Percentiles rank a stretch among this genome's conserved stretches.
phyloP scores from a whole-genome alignment of 805 yeast species.

The Tetrapisispora namnaoensis region DNA sequence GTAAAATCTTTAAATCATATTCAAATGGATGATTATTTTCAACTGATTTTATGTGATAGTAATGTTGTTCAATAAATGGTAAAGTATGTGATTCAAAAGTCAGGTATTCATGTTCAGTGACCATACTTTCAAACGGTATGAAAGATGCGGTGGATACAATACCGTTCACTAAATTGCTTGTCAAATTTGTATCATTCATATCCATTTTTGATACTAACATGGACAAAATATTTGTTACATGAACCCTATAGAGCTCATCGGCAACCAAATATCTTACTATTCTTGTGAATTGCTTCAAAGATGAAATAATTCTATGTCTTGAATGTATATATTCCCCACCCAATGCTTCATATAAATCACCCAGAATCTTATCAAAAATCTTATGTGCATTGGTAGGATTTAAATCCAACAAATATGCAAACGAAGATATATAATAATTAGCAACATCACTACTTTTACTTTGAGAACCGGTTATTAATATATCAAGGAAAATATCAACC shows the following conservation, averaged over 20 bases:
- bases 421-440: conserved; percentile 44
- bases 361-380: conserved; percentile 42
- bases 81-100: conserved; percentile 30
- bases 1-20: conserved; percentile 37
- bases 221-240: conserved; percentile 60
- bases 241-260: conserved; percentile 58
- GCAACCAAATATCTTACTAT: conserved; percentile 56
- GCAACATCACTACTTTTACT: conserved; percentile 51
- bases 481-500: conserved; percentile 36
- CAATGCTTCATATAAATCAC: conserved; percentile 70
- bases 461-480: conserved; percentile 59
- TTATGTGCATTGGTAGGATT: conserved; percentile 36
- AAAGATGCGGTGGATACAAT: conserved; percentile 60
- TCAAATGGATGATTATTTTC: conserved; percentile 24
- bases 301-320: conserved; percentile 68
- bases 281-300: conserved; percentile 54
- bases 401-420: conserved; percentile 53
- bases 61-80: conserved; percentile 55
- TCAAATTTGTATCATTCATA: conserved; percentile 70
- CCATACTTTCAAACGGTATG: conserved; percentile 59
- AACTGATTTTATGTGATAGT: conserved; percentile 36
- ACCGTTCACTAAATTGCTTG: conserved; percentile 55
- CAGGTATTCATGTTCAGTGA: conserved; percentile 29
- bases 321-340: conserved; percentile 53
- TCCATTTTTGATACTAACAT: conserved; percentile 75